These are phyloP conservation scores for Mucor plumbeus DNA, from an alignment of 371 early-diverging fungal species.

Conservation along the genomic window DNA sequence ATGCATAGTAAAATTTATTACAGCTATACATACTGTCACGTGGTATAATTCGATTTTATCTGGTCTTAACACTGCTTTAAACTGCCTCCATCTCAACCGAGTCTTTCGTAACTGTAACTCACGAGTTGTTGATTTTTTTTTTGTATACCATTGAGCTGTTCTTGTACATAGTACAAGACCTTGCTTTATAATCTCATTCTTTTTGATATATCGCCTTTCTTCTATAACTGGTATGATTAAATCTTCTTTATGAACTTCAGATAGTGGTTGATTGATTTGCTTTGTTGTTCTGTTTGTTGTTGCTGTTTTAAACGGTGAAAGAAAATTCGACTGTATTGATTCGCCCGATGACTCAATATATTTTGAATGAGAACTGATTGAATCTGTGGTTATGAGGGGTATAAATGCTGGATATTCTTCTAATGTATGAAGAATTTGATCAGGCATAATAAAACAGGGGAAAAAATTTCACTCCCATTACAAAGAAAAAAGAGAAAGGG, in stretches of 20 bases:
- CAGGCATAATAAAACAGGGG: slow-evolving; percentile 5
- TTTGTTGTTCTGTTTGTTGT: neutral
- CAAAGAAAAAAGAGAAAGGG: neutral
- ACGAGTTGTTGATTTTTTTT: neutral
- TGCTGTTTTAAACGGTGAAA: slow-evolving; percentile 4
- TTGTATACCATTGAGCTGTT: slow-evolving; percentile 28
- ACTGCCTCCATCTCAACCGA: slow-evolving; percentile 29
- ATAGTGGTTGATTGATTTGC: neutral
- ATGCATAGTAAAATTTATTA: neutral
- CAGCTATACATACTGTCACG: slow-evolving; percentile 20
- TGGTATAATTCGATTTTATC: slow-evolving; percentile 30
- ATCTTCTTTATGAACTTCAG: neutral
- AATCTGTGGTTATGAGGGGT: slow-evolving; percentile 1
- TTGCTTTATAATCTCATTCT: slow-evolving; percentile 15
- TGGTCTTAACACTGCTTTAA: slow-evolving; percentile 19
- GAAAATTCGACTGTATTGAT: neutral
- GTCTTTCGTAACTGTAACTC: slow-evolving; percentile 25
- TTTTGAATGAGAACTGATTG: neutral
- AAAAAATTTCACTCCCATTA: neutral
- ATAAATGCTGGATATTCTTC: neutral
- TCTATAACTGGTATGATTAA: neutral
- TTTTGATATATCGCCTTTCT: neutral
- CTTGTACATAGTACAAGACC: slow-evolving; percentile 24
- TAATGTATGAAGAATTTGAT: neutral
- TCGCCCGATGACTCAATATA: neutral